A percentile compares a stretch with the other conserved stretches of the same genome.
These are phyloP conservation scores for Remersonia thermophila DNA, from an alignment of 2,329 filamentous ascomycete genomes.

Conservation along the genomic window DNA sequence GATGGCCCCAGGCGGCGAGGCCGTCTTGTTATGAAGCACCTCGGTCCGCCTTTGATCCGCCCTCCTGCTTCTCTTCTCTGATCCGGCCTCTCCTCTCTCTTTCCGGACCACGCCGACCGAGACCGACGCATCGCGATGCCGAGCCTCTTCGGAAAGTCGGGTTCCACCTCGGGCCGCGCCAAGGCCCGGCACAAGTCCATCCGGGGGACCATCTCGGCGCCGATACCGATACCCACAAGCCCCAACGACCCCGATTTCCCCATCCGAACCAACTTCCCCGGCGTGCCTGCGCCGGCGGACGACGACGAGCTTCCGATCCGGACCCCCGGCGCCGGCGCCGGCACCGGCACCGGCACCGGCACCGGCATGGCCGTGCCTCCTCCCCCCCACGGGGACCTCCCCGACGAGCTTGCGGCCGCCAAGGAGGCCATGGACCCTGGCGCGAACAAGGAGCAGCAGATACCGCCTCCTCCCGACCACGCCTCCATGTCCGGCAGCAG, in stretches of 20 bases:
- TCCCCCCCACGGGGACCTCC: slow-evolving; percentile 13
- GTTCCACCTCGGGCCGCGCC: slow-evolving; percentile 28
- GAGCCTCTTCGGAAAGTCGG: slow-evolving; percentile 32
- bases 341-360: no score
- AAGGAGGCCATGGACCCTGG: no score
- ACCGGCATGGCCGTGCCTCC: slow-evolving; percentile 24
- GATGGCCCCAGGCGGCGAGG: no score
- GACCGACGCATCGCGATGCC: slow-evolving; percentile 23
- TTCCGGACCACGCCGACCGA: neutral
- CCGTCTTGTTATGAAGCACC: slow-evolving; percentile 11
- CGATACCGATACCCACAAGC: slow-evolving; percentile 41
- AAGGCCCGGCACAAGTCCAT: slow-evolving; percentile 35
- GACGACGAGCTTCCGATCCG: slow-evolving; percentile 21
- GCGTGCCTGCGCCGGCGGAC: slow-evolving; percentile 24
- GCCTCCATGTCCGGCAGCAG: neutral
- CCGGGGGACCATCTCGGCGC: slow-evolving; percentile 48
- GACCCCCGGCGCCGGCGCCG: slow-evolving; percentile 14
- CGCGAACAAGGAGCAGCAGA: slow-evolving; percentile 2
- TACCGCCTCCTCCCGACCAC: slow-evolving; percentile 1
- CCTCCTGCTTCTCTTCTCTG: slow-evolving; percentile 11
- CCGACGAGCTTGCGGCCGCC: no score
- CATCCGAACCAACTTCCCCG: slow-evolving; percentile 32
- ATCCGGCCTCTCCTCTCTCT: slow-evolving; percentile 3
- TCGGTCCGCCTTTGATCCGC: slow-evolving; percentile 4
- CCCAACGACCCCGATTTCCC: slow-evolving; percentile 43